Percentiles rank a stretch among this genome's conserved stretches.
Evolutionary conservation across 2,329 filamentous ascomycete species (phyloP).

Genomic region (Fusarium domesticum): DNA sequence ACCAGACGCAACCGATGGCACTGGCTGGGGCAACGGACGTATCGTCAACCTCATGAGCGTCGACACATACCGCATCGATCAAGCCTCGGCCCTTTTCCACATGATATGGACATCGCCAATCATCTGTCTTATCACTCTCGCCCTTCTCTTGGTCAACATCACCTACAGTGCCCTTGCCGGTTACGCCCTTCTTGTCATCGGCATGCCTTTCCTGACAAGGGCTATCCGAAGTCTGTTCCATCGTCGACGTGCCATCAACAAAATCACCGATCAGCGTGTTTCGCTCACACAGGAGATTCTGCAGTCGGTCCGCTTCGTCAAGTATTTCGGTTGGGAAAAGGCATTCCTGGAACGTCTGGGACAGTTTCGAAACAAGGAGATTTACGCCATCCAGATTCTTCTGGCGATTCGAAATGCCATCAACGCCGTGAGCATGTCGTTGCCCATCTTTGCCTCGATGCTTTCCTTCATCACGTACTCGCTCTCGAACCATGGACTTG

Average conservation of each 20-base stretch:
- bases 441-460: constrained; percentile 95
- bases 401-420: constrained; percentile 82
- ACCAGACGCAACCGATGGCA: constrained; percentile 54
- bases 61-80: constrained; percentile 89
- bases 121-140: constrained; percentile 72
- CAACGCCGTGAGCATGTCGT: constrained; percentile 76
- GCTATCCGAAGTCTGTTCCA: constrained; percentile 75
- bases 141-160: constrained; percentile 80
- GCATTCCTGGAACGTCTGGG: constrained; percentile 77
- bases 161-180: constrained; percentile 87
- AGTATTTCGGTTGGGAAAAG: constrained; percentile 93
- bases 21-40: constrained; percentile 88
- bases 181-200: constrained; percentile 76
- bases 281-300: constrained; percentile 90
- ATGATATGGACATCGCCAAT: constrained; percentile 86
- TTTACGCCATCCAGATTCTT: constrained; percentile 78
- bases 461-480: constrained; percentile 84
- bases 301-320: constrained; percentile 89
- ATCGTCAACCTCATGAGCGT: constrained; percentile 94
- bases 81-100: constrained; percentile 85
- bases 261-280: constrained; percentile 88
- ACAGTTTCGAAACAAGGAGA: constrained; percentile 71
- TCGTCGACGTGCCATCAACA: constrained; percentile 79
- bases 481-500: constrained; percentile 62
- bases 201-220: constrained; percentile 72